These are phyloP conservation scores for Aspergillus ochraceus DNA, from an alignment of 2,329 filamentous ascomycete species.

Conservation along the genomic window DNA sequence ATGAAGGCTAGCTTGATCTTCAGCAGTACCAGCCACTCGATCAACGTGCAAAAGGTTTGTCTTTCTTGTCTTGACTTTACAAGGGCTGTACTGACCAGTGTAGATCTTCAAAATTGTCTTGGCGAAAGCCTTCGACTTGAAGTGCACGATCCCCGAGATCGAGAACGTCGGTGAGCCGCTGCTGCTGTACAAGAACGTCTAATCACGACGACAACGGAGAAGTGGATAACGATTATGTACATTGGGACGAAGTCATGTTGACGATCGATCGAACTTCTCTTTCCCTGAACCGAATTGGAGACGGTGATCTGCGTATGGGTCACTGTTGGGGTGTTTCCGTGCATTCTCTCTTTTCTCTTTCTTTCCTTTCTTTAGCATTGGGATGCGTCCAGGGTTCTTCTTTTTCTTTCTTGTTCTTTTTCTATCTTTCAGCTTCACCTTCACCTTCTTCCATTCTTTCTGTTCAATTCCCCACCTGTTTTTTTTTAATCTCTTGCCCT, in stretches of 20 bases:
- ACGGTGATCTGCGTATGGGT: neutral
- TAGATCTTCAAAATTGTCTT: conserved; percentile 99
- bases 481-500: neutral
- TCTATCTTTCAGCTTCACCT: neutral
- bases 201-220: conserved; percentile 13
- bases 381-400: conserved; percentile 9
- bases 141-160: conserved; percentile 98
- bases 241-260: conserved; percentile 39
- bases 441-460: neutral
- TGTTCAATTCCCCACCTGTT: conserved; percentile 7
- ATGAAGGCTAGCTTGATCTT: conserved; percentile 98
- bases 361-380: conserved; percentile 9
- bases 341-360: conserved; percentile 2
- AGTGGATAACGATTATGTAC: conserved; percentile 32
- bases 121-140: conserved; percentile 96
- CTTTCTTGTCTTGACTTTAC: neutral
- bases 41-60: conserved; percentile 95
- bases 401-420: neutral
- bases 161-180: conserved; percentile 96
- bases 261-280: conserved; percentile 24
- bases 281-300: conserved; percentile 1
- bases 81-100: conserved; percentile 24
- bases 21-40: conserved; percentile 97
- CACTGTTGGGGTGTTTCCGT: conserved; percentile 1
- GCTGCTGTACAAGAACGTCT: conserved; percentile 73